phyloP scores from a whole-genome alignment of 176 grass and related monocot genomes.

The Avena sativa region DNA sequence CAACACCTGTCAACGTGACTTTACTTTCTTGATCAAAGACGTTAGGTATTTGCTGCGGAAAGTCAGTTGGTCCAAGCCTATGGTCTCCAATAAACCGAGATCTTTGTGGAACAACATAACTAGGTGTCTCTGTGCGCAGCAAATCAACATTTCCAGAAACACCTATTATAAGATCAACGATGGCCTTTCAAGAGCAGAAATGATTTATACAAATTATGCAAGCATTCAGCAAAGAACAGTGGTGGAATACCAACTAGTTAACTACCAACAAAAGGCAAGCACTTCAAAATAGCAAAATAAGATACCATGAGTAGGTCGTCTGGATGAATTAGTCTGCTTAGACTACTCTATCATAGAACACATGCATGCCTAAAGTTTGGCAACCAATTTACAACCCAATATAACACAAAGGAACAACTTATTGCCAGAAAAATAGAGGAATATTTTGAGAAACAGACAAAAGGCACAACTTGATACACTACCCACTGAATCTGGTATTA shows the following conservation, averaged over 20 bases:
- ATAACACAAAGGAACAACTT: constrained; percentile 18
- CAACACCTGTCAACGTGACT: constrained; percentile 39
- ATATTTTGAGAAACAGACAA: not conserved
- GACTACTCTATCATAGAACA: not conserved
- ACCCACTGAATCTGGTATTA: constrained; percentile 5
- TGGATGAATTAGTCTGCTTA: not conserved
- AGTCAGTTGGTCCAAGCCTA: constrained; percentile 50
- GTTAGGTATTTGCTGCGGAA: constrained; percentile 51
- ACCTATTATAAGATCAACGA: constrained; percentile 46
- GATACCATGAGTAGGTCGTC: not conserved
- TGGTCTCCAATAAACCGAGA: constrained; percentile 62
- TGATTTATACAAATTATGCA: constrained; percentile 19
- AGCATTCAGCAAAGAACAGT: not conserved
- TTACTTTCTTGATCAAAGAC: constrained; percentile 54
- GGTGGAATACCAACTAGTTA: constrained; percentile 29
- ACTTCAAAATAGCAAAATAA: constrained; percentile 32
- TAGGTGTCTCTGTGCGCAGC: constrained; percentile 48
- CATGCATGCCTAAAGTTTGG: constrained; percentile 28
- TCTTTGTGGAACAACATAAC: constrained; percentile 75
- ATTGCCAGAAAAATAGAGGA: not conserved
- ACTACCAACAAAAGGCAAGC: constrained; percentile 13
- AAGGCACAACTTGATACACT: not conserved
- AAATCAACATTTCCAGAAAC: constrained; percentile 58
- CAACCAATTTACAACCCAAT: not conserved
- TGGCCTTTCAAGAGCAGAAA: not conserved